phyloP scores from a whole-genome alignment of 2,329 filamentous ascomycete species.

The Penicillium sp. region DNA sequence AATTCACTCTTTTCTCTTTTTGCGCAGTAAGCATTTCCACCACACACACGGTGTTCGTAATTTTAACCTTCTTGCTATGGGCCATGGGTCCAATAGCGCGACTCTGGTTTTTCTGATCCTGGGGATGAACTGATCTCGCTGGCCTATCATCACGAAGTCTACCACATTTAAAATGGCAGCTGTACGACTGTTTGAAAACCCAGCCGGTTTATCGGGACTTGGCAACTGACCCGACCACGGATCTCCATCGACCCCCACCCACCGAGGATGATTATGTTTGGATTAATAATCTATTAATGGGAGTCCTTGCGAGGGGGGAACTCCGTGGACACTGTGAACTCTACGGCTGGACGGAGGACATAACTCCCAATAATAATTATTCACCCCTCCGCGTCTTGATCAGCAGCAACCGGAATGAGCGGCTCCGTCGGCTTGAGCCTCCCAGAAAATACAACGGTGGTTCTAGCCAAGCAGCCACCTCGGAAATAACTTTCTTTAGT shows the following conservation, averaged over 20 bases:
- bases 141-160: not conserved
- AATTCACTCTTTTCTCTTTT: not conserved
- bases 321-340: not conserved
- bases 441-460: constrained; percentile 13
- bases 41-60: constrained; percentile 12
- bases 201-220: constrained; percentile 22
- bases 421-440: constrained; percentile 21
- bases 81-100: constrained; percentile 9
- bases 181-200: constrained; percentile 5
- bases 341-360: not conserved
- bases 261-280: constrained; percentile 5
- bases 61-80: constrained; percentile 2
- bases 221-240: constrained; percentile 19
- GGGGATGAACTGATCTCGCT: not conserved
- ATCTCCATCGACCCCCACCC: constrained; percentile 9
- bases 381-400: not conserved
- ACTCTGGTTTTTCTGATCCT: not conserved
- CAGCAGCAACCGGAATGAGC: constrained; percentile 7
- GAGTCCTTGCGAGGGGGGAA: not conserved
- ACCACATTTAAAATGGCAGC: not conserved
- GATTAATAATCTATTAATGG: constrained; percentile 16
- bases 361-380: no score
- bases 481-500: constrained; percentile 11
- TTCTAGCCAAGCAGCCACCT: constrained; percentile 8
- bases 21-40: not conserved